Conservation (phyloP, 2,329 filamentous ascomycete species). For the Trichoderma afroharzianum region DNA sequence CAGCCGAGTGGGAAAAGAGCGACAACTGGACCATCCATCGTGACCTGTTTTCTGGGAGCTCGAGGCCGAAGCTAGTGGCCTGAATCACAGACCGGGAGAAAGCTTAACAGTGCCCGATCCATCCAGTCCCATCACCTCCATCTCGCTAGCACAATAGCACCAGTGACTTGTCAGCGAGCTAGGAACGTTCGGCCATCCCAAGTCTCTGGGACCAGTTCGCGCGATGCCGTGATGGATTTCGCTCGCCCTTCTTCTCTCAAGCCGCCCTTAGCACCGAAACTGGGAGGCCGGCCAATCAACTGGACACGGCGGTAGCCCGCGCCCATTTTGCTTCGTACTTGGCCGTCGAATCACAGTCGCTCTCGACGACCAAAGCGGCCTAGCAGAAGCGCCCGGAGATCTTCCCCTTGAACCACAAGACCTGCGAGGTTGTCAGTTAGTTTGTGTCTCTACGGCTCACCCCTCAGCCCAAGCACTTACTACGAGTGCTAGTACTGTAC, state of each 20-base stretch:
- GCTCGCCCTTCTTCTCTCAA: neutral
- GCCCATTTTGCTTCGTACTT: conserved; percentile 1
- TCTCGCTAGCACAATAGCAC: neutral
- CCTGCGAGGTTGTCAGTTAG: neutral
- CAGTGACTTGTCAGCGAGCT: conserved; percentile 4
- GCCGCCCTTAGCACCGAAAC: conserved; percentile 7
- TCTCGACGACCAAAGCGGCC: conserved; percentile 19
- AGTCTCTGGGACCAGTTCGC: conserved; percentile 14
- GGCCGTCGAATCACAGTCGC: conserved; percentile 18
- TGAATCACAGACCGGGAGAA: conserved; percentile 13
- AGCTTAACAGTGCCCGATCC: conserved; percentile 16
- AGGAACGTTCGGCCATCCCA: conserved; percentile 10
- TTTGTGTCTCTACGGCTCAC: conserved; percentile 1
- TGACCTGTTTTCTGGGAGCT: conserved; percentile 7
- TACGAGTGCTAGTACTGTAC: neutral
- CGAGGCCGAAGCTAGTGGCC: neutral
- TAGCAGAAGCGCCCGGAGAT: conserved; percentile 21
- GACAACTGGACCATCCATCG: conserved; percentile 7
- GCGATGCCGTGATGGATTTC: conserved; percentile 6
- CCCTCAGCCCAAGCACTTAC: neutral
- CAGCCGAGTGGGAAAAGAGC: neutral
- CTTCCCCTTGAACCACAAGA: conserved; percentile 16
- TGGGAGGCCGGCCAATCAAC: conserved; percentile 15
- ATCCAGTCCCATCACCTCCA: conserved; percentile 12
- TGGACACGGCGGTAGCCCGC: conserved; percentile 4